A percentile compares a stretch with the other conserved stretches of the same genome.
These are phyloP conservation scores for Mycena albidolilacea DNA, from an alignment of 768 basidiomycete genomes.

Conservation along the genomic window DNA sequence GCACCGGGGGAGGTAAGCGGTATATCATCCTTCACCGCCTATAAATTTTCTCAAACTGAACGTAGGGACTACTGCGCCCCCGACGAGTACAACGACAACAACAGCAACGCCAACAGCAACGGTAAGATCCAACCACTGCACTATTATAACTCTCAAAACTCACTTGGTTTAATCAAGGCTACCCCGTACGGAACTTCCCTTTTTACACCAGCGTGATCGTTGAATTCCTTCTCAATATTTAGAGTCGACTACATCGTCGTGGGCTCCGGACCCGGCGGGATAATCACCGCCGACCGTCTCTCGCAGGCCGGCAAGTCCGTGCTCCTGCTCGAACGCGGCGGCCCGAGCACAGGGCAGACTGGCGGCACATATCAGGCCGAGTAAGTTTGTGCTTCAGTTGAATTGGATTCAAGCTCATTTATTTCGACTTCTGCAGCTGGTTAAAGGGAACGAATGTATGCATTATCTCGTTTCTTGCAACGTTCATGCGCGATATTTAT, in stretches of 20 bases:
- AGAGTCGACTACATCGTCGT: constrained; percentile 69
- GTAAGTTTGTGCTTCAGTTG: not conserved
- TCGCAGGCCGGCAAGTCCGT: constrained; percentile 76
- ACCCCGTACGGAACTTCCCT: constrained; percentile 8
- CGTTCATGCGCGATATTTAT: not conserved
- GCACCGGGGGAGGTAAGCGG: constrained; percentile 54
- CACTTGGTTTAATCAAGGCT: constrained; percentile 1
- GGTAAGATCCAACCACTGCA: constrained; percentile 40
- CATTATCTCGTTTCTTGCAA: not conserved
- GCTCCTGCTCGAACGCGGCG: constrained; percentile 73
- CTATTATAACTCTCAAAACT: too few species aligned
- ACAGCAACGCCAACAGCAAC: constrained; percentile 49
- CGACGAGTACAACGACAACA: constrained; percentile 52
- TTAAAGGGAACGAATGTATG: constrained; percentile 60
- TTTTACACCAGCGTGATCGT: not conserved
- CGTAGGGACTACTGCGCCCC: constrained; percentile 49
- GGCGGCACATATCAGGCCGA: constrained; percentile 70
- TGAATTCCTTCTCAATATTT: not conserved
- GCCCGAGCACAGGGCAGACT: constrained; percentile 71
- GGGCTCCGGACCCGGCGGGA: constrained; percentile 71
- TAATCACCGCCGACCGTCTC: constrained; percentile 71
- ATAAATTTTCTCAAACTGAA: not conserved
- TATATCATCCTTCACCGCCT: not conserved
- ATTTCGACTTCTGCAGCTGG: constrained; percentile 50
- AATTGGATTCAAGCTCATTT: not conserved